Evolutionary conservation across 768 basidiomycete genomes (phyloP).

Genomic region (Lactifluus hygrophoroides): DNA sequence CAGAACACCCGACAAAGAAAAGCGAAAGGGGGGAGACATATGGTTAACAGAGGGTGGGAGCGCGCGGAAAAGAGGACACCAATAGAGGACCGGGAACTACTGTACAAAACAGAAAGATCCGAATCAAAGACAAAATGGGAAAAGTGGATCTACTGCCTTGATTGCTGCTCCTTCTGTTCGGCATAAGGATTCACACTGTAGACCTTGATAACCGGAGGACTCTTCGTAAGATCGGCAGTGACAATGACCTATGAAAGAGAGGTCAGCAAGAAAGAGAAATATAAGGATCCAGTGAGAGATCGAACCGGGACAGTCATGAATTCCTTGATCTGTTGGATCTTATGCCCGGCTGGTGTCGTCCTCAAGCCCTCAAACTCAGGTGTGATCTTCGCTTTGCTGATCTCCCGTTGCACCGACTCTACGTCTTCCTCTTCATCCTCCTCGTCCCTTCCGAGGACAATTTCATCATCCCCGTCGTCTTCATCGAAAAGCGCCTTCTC

Average conservation of each 20-base stretch:
- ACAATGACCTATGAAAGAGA: conserved; percentile 65
- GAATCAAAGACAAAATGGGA: neutral
- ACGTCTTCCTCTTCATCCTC: conserved; percentile 35
- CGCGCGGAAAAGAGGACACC: neutral
- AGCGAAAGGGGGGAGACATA: neutral
- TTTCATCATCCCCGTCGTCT: conserved; percentile 75
- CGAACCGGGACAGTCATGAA: conserved; percentile 88
- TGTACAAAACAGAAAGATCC: neutral
- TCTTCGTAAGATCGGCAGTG: conserved; percentile 91
- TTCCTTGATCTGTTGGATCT: conserved; percentile 91
- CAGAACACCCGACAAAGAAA: neutral
- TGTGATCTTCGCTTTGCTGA: conserved; percentile 66
- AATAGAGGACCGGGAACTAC: neutral
- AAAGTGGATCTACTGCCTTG: neutral
- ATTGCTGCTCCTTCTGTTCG: conserved; percentile 36
- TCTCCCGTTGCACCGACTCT: conserved; percentile 66
- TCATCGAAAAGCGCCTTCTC: conserved; percentile 86
- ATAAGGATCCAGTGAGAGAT: neutral
- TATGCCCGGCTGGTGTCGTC: conserved; percentile 68
- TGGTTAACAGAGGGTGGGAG: neutral
- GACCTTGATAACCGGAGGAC: conserved; percentile 94
- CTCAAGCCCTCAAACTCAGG: conserved; percentile 82
- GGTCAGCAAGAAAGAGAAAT: conserved; percentile 6
- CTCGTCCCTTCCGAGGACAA: conserved; percentile 56
- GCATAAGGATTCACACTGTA: conserved; percentile 93